Base-by-base conservation (phyloP, 306 rosid species). In the Nissolia schottii region DNA sequence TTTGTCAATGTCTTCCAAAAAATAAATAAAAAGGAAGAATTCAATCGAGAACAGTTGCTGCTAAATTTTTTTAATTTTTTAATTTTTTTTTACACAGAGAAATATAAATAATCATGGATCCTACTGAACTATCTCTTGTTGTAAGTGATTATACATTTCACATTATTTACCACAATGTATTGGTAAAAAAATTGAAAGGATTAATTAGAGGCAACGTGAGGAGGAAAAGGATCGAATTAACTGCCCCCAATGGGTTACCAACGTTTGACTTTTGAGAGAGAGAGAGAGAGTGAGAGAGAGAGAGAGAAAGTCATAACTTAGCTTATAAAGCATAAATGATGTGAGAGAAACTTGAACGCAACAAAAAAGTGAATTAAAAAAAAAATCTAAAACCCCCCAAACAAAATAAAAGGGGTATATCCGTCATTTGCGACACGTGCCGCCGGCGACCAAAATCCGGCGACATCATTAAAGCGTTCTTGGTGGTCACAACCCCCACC, bases 231-330 rank as follows among this genome's bases (percentile, higher is more conserved):
- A 75, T 70, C 59, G 53, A 28, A 67, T 58, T 64, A 51, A 53
- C 78, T 60, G 19, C 25, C 14, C 14, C 69, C 32, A 67, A 77
- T 35, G 49, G 35, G 63, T 58, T 35, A 20, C 77, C 45, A 77
- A 48, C 41, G 80, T 85, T 83, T 88, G 90, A 88, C 88, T 83
- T 88, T 81, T 57, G 15, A 13, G 15, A 70, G 28, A 4, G 40
- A 24, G 23, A 38, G 7, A 62, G 14, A 3, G 67, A 51, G 78
- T 1, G 64, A 24, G 40, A 34, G 40, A 34, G 51, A 4, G 70
- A 35, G 79, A 69, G 46, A 55, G 71, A 71, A 4, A 19, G 34
- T n/a, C 45, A 6, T 40, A 45, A 9, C 19, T 11, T 5, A 16
- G 12, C n/a, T 7, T 13, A 23, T 3, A 16, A 24, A 67, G 41